These are phyloP conservation scores for Herpotrichia juniperi DNA, from an alignment of 2,329 filamentous ascomycete genomes.

Conservation along the genomic window DNA sequence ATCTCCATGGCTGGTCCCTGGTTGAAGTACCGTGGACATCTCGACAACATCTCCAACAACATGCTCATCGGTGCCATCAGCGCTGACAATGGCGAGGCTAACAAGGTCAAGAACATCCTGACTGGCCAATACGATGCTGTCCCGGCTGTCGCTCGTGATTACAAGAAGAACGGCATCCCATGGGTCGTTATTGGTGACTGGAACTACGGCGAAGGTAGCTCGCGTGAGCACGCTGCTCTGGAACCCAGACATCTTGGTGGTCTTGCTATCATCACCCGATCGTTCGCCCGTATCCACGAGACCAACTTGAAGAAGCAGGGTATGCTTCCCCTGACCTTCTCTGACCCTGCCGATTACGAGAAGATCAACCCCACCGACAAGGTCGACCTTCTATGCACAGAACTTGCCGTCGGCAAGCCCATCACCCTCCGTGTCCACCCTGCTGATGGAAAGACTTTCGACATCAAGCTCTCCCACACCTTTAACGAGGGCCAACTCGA, in stretches of 20 bases:
- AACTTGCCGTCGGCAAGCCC: conserved; percentile 91
- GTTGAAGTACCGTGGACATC: conserved; percentile 98
- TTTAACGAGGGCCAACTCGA: conserved; percentile 98
- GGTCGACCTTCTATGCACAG: conserved; percentile 86
- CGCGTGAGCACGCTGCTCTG: conserved; percentile 96
- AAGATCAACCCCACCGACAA: conserved; percentile 93
- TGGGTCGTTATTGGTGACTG: conserved; percentile 99
- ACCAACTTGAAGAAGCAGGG: conserved; percentile 99
- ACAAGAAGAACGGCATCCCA: conserved; percentile 94
- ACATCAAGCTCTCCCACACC: conserved; percentile 87
- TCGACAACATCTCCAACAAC: conserved; percentile 99
- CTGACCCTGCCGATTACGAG: conserved; percentile 95
- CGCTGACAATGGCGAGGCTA: conserved; percentile 92
- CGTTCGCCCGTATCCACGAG: conserved; percentile 99
- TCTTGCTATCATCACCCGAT: conserved; percentile 93
- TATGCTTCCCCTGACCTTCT: conserved; percentile 98
- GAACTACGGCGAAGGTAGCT: conserved; percentile 99
- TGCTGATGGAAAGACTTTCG: conserved; percentile 76
- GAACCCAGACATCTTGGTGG: conserved; percentile 97
- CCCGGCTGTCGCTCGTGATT: conserved; percentile 92
- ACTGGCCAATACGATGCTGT: conserved; percentile 86
- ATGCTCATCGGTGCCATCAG: conserved; percentile 99
- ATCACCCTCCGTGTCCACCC: conserved; percentile 92
- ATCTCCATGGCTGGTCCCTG: conserved; percentile 97
- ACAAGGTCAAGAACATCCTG: conserved; percentile 93